Percentiles rank a stretch among this genome's conserved stretches.
phyloP scores from a whole-genome alignment of 768 basidiomycete species.

The Pleurotus platypus region DNA sequence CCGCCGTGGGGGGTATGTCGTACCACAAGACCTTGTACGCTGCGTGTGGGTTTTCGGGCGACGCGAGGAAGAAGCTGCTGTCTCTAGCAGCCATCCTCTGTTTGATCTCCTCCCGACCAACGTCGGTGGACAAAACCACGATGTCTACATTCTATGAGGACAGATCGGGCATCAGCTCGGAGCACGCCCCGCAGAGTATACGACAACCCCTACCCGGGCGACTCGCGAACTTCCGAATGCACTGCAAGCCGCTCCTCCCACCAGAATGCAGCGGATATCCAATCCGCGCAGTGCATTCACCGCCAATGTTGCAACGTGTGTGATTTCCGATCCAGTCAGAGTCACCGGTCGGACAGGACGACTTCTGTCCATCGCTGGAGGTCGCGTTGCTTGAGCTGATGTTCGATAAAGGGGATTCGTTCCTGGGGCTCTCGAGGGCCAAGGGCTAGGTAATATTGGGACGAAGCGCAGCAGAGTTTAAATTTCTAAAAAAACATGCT shows the following conservation, averaged over 20 bases:
- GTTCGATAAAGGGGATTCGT: no score
- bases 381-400: no score
- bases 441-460: no score
- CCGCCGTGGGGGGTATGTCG: not conserved
- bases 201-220: not conserved
- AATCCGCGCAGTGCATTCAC: not conserved
- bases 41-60: slow-evolving; percentile 22
- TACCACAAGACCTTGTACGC: slow-evolving; percentile 25
- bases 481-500: no score
- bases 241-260: not conserved
- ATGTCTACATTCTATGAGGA: slow-evolving; percentile 32
- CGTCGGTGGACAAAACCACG: slow-evolving; percentile 24
- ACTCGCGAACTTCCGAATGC: not conserved
- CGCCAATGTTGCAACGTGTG: no score
- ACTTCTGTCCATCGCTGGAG: no score
- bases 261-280: not conserved
- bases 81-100: slow-evolving; percentile 20
- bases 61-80: slow-evolving; percentile 24
- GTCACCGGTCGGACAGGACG: no score
- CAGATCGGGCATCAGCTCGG: not conserved
- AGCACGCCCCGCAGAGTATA: not conserved
- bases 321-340: no score
- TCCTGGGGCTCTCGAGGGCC: no score
- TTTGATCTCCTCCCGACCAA: slow-evolving; percentile 26
- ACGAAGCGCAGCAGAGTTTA: no score